Evolutionary conservation across 2,329 filamentous ascomycete genomes (phyloP).

Genomic region (Byssothecium circinans): DNA sequence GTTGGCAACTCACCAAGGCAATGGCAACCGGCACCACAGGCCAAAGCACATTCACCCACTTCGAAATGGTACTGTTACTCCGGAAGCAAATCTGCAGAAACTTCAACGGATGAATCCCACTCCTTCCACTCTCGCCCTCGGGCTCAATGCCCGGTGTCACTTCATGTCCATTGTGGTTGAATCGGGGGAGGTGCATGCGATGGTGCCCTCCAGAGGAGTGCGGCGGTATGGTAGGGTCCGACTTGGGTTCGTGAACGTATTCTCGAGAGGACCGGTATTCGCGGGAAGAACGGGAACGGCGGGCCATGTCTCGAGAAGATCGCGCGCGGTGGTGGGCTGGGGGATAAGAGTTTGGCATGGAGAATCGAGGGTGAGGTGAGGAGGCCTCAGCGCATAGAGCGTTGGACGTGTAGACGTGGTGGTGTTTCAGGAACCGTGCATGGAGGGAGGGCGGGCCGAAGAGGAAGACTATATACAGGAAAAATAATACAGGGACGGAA

Average conservation of each 20-base stretch:
- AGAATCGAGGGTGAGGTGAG: neutral
- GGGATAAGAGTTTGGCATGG: constrained; percentile 1
- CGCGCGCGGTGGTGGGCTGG: neutral
- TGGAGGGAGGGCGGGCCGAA: neutral
- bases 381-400: neutral
- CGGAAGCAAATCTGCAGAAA: constrained; percentile 66
- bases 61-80: constrained; percentile 66
- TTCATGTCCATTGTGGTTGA: constrained; percentile 50
- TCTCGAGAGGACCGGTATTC: constrained; percentile 25
- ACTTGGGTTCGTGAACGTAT: constrained; percentile 27
- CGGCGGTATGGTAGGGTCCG: constrained; percentile 16
- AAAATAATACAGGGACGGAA: neutral
- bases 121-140: constrained; percentile 69
- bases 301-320: constrained; percentile 7
- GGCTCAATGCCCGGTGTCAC: constrained; percentile 48
- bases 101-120: constrained; percentile 64
- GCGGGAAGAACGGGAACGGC: constrained; percentile 17
- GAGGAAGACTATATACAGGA: neutral
- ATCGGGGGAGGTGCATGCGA: constrained; percentile 31
- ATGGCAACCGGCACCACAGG: constrained; percentile 73
- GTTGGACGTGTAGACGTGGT: neutral
- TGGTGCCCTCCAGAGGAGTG: constrained; percentile 14
- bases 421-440: neutral
- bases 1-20: constrained; percentile 54
- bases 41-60: constrained; percentile 71